Conservation (phyloP, 2,329 filamentous ascomycete species). For the Botrytis hyacinthi region DNA sequence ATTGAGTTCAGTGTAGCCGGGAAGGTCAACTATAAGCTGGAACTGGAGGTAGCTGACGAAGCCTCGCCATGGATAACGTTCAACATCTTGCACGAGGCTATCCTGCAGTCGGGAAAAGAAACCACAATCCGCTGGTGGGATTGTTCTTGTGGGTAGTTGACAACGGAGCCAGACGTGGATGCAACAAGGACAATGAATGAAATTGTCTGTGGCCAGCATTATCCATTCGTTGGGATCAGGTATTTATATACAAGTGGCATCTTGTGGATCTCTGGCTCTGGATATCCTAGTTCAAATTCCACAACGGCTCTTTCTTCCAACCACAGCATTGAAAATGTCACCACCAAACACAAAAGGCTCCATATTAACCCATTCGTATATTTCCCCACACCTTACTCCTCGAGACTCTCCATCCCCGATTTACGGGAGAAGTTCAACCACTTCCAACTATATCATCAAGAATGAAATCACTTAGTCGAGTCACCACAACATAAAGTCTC, state of each 20-base stretch:
- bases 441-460: background rate
- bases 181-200: slow-evolving; percentile 65
- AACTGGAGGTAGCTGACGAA: background rate
- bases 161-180: slow-evolving; percentile 78
- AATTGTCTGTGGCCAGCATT: background rate
- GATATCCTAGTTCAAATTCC: background rate
- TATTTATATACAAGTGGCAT: no score
- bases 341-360: background rate
- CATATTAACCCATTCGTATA: background rate
- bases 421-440: background rate
- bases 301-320: background rate
- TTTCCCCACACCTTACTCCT: background rate
- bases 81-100: background rate
- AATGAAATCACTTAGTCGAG: slow-evolving; percentile 1
- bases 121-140: slow-evolving; percentile 36
- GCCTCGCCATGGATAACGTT: background rate
- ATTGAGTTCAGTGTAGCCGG: background rate
- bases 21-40: no score
- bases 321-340: background rate
- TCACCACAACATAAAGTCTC: background rate
- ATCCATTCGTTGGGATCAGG: no score
- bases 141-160: slow-evolving; percentile 85
- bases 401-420: background rate
- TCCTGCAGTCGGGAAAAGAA: background rate
- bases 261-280: background rate